Evolutionary conservation across 306 rosid species (phyloP).

Genomic region (Adenanthera pavonina): DNA sequence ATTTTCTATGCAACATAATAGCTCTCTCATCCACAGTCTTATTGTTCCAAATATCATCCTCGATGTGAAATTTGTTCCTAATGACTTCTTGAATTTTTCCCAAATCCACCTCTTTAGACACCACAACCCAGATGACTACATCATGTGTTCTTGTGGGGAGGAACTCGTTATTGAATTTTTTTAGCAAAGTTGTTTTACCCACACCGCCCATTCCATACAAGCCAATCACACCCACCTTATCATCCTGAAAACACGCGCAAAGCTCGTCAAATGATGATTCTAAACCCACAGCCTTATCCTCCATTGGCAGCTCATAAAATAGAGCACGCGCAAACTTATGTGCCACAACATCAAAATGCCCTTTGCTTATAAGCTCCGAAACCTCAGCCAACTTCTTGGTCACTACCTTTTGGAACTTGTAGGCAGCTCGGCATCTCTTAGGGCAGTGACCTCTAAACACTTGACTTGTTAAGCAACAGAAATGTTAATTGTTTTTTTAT

Average conservation of each 20-base stretch:
- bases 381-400: not conserved
- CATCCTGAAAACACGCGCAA: not conserved
- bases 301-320: not conserved
- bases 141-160: not conserved
- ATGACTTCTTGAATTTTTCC: not conserved
- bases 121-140: not conserved
- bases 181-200: not conserved
- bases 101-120: not conserved
- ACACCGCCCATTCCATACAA: not conserved
- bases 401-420: not conserved
- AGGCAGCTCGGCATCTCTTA: not conserved
- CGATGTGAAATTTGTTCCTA: not conserved
- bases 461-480: not conserved
- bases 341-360: slow-evolving; percentile 12
- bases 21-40: not conserved
- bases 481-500: too few relatives aligned
- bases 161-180: not conserved
- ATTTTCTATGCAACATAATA: not conserved
- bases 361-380: too few relatives aligned
- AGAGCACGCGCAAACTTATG: not conserved
- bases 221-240: not conserved
- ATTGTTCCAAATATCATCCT: not conserved
- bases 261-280: not conserved
- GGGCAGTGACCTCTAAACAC: slow-evolving; percentile 10
- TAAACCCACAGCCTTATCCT: not conserved